phyloP scores from a whole-genome alignment of 208 protist species.

The Wallacemonas rigidus region DNA sequence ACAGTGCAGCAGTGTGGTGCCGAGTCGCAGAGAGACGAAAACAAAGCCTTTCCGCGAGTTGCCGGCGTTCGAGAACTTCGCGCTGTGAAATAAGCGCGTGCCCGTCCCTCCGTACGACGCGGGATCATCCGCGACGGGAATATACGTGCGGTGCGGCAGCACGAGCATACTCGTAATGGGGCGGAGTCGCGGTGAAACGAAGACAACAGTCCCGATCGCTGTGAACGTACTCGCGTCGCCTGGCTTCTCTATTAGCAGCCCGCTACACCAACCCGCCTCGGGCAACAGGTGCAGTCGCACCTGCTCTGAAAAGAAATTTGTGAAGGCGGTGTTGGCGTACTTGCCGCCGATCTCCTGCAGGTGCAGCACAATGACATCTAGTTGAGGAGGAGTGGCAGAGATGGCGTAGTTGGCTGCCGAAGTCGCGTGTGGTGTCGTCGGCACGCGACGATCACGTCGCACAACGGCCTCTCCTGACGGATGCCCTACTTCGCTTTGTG shows the following conservation, averaged over 20 bases:
- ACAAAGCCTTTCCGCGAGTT: constrained; percentile 77
- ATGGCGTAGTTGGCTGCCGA: constrained; percentile 21
- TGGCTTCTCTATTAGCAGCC: constrained; percentile 70
- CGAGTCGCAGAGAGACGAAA: constrained; percentile 73
- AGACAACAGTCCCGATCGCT: constrained; percentile 68
- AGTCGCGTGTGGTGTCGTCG: neutral
- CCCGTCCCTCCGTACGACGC: constrained; percentile 64
- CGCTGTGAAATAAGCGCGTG: constrained; percentile 52
- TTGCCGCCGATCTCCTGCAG: constrained; percentile 87
- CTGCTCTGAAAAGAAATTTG: constrained; percentile 45
- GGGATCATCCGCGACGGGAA: constrained; percentile 74
- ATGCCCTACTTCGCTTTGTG: too few relatives aligned
- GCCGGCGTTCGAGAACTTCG: constrained; percentile 58
- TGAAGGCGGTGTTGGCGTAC: constrained; percentile 54
- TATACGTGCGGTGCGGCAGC: constrained; percentile 79
- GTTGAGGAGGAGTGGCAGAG: constrained; percentile 36
- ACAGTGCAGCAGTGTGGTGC: constrained; percentile 58
- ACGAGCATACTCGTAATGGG: constrained; percentile 74
- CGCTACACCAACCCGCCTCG: constrained; percentile 76
- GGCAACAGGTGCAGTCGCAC: constrained; percentile 46
- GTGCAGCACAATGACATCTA: constrained; percentile 85
- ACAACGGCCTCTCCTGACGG: neutral
- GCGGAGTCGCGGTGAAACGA: constrained; percentile 73
- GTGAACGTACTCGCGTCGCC: constrained; percentile 49
- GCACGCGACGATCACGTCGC: neutral